phyloP scores from a whole-genome alignment of 768 basidiomycete genomes.

The Lactarius tabidus region DNA sequence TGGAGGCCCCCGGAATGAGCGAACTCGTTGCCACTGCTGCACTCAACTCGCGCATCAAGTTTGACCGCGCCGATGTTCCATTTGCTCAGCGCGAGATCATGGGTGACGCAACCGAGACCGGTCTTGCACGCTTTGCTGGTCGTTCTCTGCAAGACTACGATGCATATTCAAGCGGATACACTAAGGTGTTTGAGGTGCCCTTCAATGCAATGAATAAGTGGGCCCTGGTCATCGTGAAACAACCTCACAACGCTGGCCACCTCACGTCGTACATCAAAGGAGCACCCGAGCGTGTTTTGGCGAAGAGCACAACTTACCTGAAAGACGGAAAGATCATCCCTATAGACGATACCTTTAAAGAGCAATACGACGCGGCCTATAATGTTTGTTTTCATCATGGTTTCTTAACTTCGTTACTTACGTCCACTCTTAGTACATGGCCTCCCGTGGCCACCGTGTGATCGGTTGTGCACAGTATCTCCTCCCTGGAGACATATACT shows the following conservation, averaged over 20 bases:
- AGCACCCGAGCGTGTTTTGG: slow-evolving; percentile 64
- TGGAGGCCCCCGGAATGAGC: slow-evolving; percentile 53
- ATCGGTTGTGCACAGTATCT: slow-evolving; percentile 66
- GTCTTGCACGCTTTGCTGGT: slow-evolving; percentile 62
- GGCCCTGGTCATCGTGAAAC: slow-evolving; percentile 65
- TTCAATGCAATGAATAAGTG: slow-evolving; percentile 75
- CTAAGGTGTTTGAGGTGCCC: slow-evolving; percentile 69
- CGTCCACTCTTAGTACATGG: slow-evolving; percentile 53
- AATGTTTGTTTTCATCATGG: slow-evolving; percentile 38
- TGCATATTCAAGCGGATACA: slow-evolving; percentile 43
- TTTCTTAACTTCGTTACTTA: not conserved
- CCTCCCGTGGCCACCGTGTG: slow-evolving; percentile 69
- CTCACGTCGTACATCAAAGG: slow-evolving; percentile 62
- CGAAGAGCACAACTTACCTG: slow-evolving; percentile 58
- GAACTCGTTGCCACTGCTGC: slow-evolving; percentile 63
- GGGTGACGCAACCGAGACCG: slow-evolving; percentile 76
- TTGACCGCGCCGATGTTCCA: slow-evolving; percentile 58
- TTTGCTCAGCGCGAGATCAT: slow-evolving; percentile 59
- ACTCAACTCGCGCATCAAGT: slow-evolving; percentile 67
- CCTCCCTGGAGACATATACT: slow-evolving; percentile 48
- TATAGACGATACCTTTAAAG: slow-evolving; percentile 53
- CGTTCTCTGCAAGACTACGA: slow-evolving; percentile 54
- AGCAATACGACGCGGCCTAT: slow-evolving; percentile 56
- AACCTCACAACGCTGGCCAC: slow-evolving; percentile 45
- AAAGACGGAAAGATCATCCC: slow-evolving; percentile 46